These are phyloP conservation scores for Cordyceps sp. DNA, from an alignment of 2,329 filamentous ascomycete species.

Conservation along the genomic window DNA sequence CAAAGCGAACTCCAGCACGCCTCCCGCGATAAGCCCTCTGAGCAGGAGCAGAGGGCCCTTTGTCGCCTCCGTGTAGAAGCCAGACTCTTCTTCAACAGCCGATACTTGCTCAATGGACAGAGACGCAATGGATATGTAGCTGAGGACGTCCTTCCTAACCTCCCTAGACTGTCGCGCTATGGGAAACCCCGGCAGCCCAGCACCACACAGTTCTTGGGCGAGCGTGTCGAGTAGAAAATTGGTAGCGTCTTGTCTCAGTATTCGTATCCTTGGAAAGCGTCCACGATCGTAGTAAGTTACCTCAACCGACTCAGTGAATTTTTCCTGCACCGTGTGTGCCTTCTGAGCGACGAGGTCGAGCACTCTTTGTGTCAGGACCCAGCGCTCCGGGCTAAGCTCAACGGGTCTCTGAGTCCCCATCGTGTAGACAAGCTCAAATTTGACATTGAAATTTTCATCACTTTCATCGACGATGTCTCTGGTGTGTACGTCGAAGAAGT, in stretches of 20 bases:
- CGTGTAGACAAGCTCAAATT: slow-evolving; percentile 45
- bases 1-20: slow-evolving; percentile 33
- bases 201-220: background rate
- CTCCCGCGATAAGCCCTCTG: slow-evolving; percentile 34
- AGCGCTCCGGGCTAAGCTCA: slow-evolving; percentile 35
- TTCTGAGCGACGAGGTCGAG: slow-evolving; percentile 22
- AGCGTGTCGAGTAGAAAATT: background rate
- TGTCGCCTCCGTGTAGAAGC: slow-evolving; percentile 13
- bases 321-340: slow-evolving; percentile 11
- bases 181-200: background rate
- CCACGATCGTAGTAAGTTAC: slow-evolving; percentile 12
- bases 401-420: slow-evolving; percentile 32
- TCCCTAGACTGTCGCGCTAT: background rate
- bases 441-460: slow-evolving; percentile 41
- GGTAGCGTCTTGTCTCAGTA: background rate
- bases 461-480: slow-evolving; percentile 46
- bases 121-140: background rate
- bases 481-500: slow-evolving; percentile 22
- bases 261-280: slow-evolving; percentile 27
- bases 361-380: slow-evolving; percentile 35
- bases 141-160: background rate
- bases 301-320: slow-evolving; percentile 23
- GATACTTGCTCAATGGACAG: background rate
- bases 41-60: slow-evolving; percentile 24
- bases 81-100: background rate